These are phyloP conservation scores for Arthrobotrys megalospora DNA, from an alignment of 2,329 filamentous ascomycete species.

Conservation along the genomic window DNA sequence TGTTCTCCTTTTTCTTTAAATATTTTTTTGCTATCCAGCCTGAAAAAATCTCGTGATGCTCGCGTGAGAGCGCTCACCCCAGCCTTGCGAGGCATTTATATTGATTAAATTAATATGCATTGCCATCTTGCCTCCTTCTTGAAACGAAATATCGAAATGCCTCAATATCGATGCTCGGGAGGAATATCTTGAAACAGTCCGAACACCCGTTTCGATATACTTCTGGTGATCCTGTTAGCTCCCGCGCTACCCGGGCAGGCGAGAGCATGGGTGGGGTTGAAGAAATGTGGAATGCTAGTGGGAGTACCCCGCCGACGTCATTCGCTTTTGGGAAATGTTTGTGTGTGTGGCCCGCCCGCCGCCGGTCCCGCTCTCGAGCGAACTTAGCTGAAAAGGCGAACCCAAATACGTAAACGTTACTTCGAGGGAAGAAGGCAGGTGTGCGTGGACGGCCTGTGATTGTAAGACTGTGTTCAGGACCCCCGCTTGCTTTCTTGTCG, in stretches of 20 bases:
- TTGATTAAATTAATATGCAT: constrained; percentile 20
- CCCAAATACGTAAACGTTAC: constrained; percentile 49
- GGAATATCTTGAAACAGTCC: constrained; percentile 19
- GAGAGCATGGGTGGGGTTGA: constrained; percentile 29
- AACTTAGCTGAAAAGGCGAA: constrained; percentile 29
- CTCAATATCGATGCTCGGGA: constrained; percentile 10
- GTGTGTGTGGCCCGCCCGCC: constrained; percentile 11
- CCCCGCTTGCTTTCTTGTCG: constrained; percentile 36
- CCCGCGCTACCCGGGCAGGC: constrained; percentile 16
- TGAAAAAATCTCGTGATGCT: constrained; percentile 18
- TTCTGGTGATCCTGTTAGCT: neutral
- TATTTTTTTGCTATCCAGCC: neutral
- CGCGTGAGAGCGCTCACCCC: constrained; percentile 5
- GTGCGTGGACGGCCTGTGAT: constrained; percentile 31
- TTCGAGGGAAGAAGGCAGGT: constrained; percentile 1
- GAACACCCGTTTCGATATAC: constrained; percentile 15
- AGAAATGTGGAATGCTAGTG: constrained; percentile 37
- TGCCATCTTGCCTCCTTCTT: constrained; percentile 29
- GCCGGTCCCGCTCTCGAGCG: constrained; percentile 26
- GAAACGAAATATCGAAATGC: constrained; percentile 18
- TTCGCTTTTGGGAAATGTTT: constrained; percentile 36
- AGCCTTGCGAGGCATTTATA: constrained; percentile 34
- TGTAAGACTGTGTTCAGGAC: constrained; percentile 19
- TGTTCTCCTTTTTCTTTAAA: constrained; percentile 4
- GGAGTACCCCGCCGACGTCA: constrained; percentile 53